Conservation (phyloP, 2,329 filamentous ascomycete species). For the Chaetomium sp. region DNA sequence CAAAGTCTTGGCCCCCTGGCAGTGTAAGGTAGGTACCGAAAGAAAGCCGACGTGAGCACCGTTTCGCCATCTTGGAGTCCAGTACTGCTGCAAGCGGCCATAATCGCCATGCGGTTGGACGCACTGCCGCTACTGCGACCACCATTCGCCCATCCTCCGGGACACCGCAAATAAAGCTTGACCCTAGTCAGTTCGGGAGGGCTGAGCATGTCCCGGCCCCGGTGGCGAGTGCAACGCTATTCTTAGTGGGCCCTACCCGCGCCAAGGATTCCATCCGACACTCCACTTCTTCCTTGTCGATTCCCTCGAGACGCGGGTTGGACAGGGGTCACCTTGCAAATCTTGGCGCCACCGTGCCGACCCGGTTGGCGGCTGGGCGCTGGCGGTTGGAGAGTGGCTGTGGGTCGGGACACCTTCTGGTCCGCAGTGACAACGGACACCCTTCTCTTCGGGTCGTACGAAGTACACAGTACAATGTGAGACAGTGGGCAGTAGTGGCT, state of each 20-base stretch:
- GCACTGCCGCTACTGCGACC: background rate
- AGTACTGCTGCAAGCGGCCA: background rate
- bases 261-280: background rate
- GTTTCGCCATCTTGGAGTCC: background rate
- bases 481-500: background rate
- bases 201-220: background rate
- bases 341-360: background rate
- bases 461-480: background rate
- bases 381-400: constrained; percentile 4
- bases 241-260: background rate
- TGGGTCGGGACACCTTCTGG: background rate
- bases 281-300: background rate
- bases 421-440: background rate
- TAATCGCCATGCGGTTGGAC: background rate
- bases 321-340: background rate
- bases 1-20: background rate
- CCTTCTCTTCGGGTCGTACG: background rate
- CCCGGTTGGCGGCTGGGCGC: background rate
- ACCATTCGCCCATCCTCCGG: background rate
- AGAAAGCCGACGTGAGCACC: background rate
- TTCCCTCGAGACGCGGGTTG: too few species aligned
- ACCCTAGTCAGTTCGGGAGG: background rate
- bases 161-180: background rate
- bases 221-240: background rate
- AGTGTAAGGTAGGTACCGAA: constrained; percentile 7